Evolutionary conservation across 345 rosid genomes (phyloP), one percentile per base, ranked within the genome.

Genomic region (Garcia nutans): DNA sequence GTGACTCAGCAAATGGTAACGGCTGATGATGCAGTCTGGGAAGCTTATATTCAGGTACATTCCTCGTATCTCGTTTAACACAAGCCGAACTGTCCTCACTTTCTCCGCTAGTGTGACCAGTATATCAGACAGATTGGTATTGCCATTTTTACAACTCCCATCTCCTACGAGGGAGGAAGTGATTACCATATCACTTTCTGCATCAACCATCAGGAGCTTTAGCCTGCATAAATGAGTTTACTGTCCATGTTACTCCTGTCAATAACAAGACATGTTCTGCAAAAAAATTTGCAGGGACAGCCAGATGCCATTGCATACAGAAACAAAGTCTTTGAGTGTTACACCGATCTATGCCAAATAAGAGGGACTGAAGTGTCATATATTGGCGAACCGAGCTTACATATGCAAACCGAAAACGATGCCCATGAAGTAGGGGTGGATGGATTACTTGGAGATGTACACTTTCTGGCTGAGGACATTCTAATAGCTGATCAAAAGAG

Each of bases 11-110:
- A 88, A 74, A 88, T 80, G 76, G 74, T 91, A 31, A 75, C 74
- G 59, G 93, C 90, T 41, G 86, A 74, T 59, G 80, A 88, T 69
- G 84, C 85, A 24, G 74, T 66, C 41, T 93, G 93, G 96, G 91
- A 87, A 83, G 82, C 81, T 65, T 87, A 87, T 78, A 59, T 77
- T 45, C 83, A 92, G 90, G 98, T 91, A 69, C 68, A 76, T 45
- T 75, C 54, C 56, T 45, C 54, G 4, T 24, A 22, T 26, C 10
- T 10, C 44, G 8, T 10, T 16, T 0, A 24, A 67, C 37, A 61
- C 11, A 8, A 5, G 26, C 10, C 17, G 11, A 69, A 69, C 59
- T 69, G 13, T 37, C 5, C 58, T 26, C 20, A 16, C 41, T 9
- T 28, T 55, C 6, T 17, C 23, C 11, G 6, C 31, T 45, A 42